Base-by-base conservation (phyloP, 257 asterid species). In the Perilla frutescens region DNA sequence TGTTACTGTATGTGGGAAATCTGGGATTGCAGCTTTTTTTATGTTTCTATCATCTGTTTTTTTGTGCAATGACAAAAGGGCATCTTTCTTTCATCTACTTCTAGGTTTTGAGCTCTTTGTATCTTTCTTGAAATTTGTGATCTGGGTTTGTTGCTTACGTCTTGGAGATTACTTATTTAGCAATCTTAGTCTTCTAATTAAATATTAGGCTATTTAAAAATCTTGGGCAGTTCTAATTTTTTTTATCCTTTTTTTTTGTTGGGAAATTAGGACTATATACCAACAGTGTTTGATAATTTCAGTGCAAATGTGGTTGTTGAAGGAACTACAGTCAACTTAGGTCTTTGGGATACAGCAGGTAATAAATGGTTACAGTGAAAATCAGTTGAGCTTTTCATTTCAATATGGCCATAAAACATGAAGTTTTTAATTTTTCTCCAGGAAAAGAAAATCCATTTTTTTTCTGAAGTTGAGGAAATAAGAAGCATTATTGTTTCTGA, bases 311-410 rank as follows among this genome's bases (percentile, higher is more conserved):
- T 93, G 84, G 96, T 89, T 6, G 96, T 88, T 76, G 98, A 93
- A 82, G 94, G 96, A 69, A 91, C 89, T 71, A 91, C 97, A 7
- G 96, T 91, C 70, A 91, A 91, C 83, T 81, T 91, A 69, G 97
- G 97, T 70, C 96, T 91, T 76, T 91, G 97, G 97, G 97, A 91
- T 81, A 91, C 97, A 56, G 97, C 96, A 81, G 97, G 97, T 90
- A 82, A 75, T 37, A 61, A 59, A 7, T 77, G 4, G 34, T 54
- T 40, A 34, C 55, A 20, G 26, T 43, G 60, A 32, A 62, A 57
- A 62, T 75, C 20, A 47, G 26, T 54, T 68, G 40, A 69, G 37
- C 29, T 74, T 69, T 36, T 73, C 65, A 10, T 53, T 4, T 48
- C 50, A 31, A 40, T 55, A 7, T 74, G 51, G n/a, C 41, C 60